Base-by-base conservation (phyloP, 2,329 filamentous ascomycete species). In the Meredithiella fracta region DNA sequence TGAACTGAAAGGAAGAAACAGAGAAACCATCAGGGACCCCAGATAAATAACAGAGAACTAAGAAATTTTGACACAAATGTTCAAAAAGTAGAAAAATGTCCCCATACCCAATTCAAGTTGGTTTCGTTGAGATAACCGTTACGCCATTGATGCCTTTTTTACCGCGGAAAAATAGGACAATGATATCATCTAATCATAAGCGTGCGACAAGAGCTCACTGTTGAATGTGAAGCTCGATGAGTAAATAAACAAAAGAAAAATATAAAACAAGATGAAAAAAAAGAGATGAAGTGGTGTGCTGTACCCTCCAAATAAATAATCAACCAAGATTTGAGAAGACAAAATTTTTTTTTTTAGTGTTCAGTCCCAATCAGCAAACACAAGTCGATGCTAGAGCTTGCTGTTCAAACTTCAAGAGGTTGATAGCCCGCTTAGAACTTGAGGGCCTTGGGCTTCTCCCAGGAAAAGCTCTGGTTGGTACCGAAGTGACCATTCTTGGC, bases 401-500 rank as follows among this genome's bases (percentile, higher is more conserved):
- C 17, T n/a, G 2, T 20, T 47, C 42, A 47, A 20, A 15, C 53
- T 55, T 31, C 31, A 50, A 23, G 53, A 38, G 9, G 47, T 53
- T 26, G 17, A 34, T 51, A 26, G 40, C 51, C 52, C 44, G 65
- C 70, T 80, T 95, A 97, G 73, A 87, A 85, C 74, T 86, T 90
- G 68, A 98, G 86, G 64, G 77, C 66, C 86, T 95, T 96, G 68
- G 92, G 91, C 82, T 97, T 81, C 83, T 98, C 92, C 92, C 92
- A 98, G 73, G 77, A 82, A 81, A 98, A 98, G 72, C 72, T 77
- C 81, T 95, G 92, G 86, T 96, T 92, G 73, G 89, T 94, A 63
- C 78, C 78, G 75, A 98, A 98, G 82, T 98, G 92, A 66, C 92
- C 92, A 76, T 97, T 97, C 86, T 96, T 96, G 74, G 92, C 92